phyloP scores from a whole-genome alignment of 1,284 basidiomycete species.

The Puccinia coronata region DNA sequence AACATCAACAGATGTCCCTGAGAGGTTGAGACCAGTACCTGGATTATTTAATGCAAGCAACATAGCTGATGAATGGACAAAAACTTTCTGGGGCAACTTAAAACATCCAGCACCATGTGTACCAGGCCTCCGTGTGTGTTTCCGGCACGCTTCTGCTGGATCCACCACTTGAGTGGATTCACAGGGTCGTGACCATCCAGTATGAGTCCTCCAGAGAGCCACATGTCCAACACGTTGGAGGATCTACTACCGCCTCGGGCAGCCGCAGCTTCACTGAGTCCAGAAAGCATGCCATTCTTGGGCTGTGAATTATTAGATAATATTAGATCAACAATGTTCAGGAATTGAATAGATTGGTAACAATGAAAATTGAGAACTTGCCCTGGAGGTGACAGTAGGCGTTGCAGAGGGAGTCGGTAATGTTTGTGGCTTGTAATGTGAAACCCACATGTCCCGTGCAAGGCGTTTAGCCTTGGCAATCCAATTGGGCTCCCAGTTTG shows the following conservation, averaged over 20 bases:
- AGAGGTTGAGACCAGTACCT: no score
- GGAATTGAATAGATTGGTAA: background rate
- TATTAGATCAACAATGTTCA: no score
- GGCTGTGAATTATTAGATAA: slow-evolving; percentile 30
- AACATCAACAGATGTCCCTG: slow-evolving; percentile 6
- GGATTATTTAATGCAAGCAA: slow-evolving; percentile 10
- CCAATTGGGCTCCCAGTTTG: no score
- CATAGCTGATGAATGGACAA: background rate
- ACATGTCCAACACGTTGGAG: slow-evolving; percentile 1
- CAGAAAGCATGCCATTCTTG: no score
- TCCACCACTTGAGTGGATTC: slow-evolving; percentile 3
- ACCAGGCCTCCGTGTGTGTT: no score
- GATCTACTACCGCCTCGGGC: slow-evolving; percentile 1
- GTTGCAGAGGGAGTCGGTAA: background rate
- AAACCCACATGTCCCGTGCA: slow-evolving; percentile 19
- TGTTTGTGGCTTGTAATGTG: slow-evolving; percentile 12
- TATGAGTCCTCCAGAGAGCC: background rate
- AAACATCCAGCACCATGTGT: slow-evolving; percentile 5
- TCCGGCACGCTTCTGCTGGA: no score
- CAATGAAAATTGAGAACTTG: slow-evolving; percentile 1
- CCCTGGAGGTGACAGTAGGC: slow-evolving; percentile 5
- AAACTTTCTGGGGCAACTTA: slow-evolving; percentile 18
- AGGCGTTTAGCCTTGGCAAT: no score
- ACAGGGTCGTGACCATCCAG: background rate
- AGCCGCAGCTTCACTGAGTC: no score